These are phyloP conservation scores for Malus fusca DNA, from an alignment of 306 rosid species.

Conservation along the genomic window DNA sequence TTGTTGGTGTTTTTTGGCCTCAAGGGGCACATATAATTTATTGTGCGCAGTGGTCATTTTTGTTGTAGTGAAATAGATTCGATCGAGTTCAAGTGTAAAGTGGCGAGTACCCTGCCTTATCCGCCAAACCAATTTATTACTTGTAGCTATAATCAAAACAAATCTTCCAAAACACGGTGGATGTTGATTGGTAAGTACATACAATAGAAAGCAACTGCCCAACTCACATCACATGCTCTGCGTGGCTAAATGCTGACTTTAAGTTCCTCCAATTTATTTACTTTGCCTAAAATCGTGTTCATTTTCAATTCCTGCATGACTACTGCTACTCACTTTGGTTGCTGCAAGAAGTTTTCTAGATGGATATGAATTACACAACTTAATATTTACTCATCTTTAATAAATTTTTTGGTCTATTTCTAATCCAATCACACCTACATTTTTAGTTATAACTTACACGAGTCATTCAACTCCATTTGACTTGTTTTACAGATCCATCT, in stretches of 20 bases:
- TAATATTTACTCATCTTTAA: not conserved
- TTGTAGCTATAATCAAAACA: not conserved
- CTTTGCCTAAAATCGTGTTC: not conserved
- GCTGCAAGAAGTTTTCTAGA: not conserved
- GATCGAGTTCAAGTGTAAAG: too few relatives aligned
- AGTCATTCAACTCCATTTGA: not conserved
- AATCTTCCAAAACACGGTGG: not conserved
- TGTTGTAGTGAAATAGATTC: too few relatives aligned
- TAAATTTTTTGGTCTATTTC: not conserved
- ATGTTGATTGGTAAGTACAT: not conserved
- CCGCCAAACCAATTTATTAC: not conserved
- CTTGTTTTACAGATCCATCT: not conserved
- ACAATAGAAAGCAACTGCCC: not conserved
- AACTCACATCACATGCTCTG: constrained; percentile 2
- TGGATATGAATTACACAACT: not conserved
- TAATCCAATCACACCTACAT: not conserved
- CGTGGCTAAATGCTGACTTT: not conserved
- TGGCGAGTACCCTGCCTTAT: not conserved
- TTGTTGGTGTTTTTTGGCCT: too few relatives aligned
- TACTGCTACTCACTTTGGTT: not conserved
- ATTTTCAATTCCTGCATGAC: not conserved
- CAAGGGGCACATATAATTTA: too few relatives aligned
- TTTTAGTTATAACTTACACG: not conserved
- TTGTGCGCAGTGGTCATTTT: too few relatives aligned
- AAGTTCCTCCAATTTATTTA: not conserved